Evolutionary conservation across 208 protist species (phyloP).

Genomic region (Wallacemonas sp.): DNA sequence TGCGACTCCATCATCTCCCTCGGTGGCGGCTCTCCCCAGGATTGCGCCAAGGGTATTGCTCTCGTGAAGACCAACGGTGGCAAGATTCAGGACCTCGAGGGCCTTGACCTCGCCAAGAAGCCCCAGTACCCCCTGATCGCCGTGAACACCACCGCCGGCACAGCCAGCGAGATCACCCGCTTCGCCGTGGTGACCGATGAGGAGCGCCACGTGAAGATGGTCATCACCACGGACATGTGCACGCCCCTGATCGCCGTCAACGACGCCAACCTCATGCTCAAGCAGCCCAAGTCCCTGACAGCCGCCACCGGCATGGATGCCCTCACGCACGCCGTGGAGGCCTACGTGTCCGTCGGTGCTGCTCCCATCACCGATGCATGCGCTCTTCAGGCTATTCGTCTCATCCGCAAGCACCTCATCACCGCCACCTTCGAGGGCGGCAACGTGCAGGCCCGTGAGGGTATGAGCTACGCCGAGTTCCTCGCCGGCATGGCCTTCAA

Average conservation of each 20-base stretch:
- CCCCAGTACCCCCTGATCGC: slow-evolving; percentile 65
- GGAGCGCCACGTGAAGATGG: slow-evolving; percentile 65
- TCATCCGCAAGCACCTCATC: slow-evolving; percentile 67
- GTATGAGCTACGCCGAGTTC: slow-evolving; percentile 84
- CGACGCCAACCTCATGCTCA: slow-evolving; percentile 77
- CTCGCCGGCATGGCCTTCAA: slow-evolving; percentile 93
- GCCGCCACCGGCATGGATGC: slow-evolving; percentile 92
- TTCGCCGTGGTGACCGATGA: slow-evolving; percentile 89
- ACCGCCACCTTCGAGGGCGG: slow-evolving; percentile 47
- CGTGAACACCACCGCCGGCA: slow-evolving; percentile 90
- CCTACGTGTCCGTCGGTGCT: slow-evolving; percentile 62
- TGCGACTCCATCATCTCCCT: slow-evolving; percentile 76
- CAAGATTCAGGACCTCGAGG: slow-evolving; percentile 59
- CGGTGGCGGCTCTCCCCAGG: slow-evolving; percentile 87
- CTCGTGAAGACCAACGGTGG: slow-evolving; percentile 76
- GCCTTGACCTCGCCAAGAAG: slow-evolving; percentile 45
- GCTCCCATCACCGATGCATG: slow-evolving; percentile 71
- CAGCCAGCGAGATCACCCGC: slow-evolving; percentile 89
- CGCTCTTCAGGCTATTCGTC: slow-evolving; percentile 66
- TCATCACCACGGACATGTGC: slow-evolving; percentile 54
- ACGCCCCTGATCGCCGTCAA: slow-evolving; percentile 79
- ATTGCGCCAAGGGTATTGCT: slow-evolving; percentile 84
- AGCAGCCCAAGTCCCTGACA: slow-evolving; percentile 74
- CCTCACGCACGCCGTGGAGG: slow-evolving; percentile 88
- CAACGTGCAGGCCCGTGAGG: slow-evolving; percentile 57